These are phyloP conservation scores for Aphanomyces invadans DNA, from an alignment of 352 stramenopile genomes.

Conservation along the genomic window DNA sequence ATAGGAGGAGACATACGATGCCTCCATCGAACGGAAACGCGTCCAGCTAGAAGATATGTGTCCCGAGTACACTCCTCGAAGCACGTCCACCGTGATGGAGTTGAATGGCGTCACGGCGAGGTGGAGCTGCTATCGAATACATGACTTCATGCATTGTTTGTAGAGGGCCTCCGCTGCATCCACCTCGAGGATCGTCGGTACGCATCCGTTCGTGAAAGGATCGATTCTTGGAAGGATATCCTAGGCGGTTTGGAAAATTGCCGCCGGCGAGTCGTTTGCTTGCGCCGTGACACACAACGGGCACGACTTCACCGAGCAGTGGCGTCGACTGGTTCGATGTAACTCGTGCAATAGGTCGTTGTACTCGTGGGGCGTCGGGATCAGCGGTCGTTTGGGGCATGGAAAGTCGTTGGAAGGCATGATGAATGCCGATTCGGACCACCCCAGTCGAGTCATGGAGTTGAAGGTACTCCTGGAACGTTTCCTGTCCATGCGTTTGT, in stretches of 20 bases:
- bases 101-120: slow-evolving; percentile 75
- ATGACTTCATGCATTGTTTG: neutral
- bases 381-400: slow-evolving; percentile 74
- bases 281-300: slow-evolving; percentile 74
- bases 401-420: slow-evolving; percentile 40
- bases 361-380: slow-evolving; percentile 88
- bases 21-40: slow-evolving; percentile 34
- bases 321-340: too few relatives aligned
- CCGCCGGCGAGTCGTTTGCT: slow-evolving; percentile 74
- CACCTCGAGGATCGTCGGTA: slow-evolving; percentile 47
- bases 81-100: slow-evolving; percentile 47
- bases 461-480: slow-evolving; percentile 33
- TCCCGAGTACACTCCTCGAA: slow-evolving; percentile 51
- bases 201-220: slow-evolving; percentile 33
- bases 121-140: slow-evolving; percentile 25
- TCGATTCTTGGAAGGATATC: slow-evolving; percentile 2
- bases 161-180: slow-evolving; percentile 54
- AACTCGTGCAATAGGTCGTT: slow-evolving; percentile 37
- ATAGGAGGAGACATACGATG: slow-evolving; percentile 50
- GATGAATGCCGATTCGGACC: slow-evolving; percentile 56
- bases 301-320: too few relatives aligned
- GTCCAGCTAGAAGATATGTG: slow-evolving; percentile 55
- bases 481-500: slow-evolving; percentile 23
- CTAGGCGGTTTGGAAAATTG: slow-evolving; percentile 56
- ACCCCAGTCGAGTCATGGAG: slow-evolving; percentile 47